Percentiles rank a stretch among this genome's conserved stretches.
These are phyloP conservation scores for Strobilomyces confusus DNA, from an alignment of 768 basidiomycete genomes.

Conservation along the genomic window DNA sequence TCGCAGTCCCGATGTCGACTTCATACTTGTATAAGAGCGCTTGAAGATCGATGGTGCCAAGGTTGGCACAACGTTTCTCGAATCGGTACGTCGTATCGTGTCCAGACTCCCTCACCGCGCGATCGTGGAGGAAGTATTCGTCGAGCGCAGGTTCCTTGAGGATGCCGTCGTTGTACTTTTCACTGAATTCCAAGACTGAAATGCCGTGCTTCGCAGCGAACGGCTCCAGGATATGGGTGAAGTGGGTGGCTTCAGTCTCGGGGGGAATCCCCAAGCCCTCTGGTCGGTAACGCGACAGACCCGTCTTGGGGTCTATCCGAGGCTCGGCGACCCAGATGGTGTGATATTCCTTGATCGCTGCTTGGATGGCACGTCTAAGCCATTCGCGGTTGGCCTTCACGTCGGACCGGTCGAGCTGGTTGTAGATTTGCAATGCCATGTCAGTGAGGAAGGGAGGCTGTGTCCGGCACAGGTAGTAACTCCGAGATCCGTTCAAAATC, in stretches of 20 bases:
- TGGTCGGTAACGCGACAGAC: constrained; percentile 91
- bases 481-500: constrained; percentile 93
- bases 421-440: constrained; percentile 97
- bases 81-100: constrained; percentile 97
- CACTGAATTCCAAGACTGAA: constrained; percentile 93
- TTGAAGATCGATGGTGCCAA: constrained; percentile 95
- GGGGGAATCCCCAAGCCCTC: constrained; percentile 95
- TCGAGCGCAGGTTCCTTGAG: constrained; percentile 86
- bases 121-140: constrained; percentile 97
- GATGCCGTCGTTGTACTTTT: constrained; percentile 85
- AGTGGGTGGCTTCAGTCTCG: constrained; percentile 97
- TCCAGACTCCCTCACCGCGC: constrained; percentile 92
- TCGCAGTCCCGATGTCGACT: constrained; percentile 96
- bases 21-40: constrained; percentile 98
- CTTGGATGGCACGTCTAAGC: constrained; percentile 94
- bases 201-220: constrained; percentile 90
- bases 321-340: constrained; percentile 95
- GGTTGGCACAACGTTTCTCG: constrained; percentile 95
- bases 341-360: constrained; percentile 99
- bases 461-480: constrained; percentile 91
- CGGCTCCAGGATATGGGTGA: constrained; percentile 95
- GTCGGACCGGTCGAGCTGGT: constrained; percentile 87
- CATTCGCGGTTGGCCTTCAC: constrained; percentile 74
- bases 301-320: constrained; percentile 90
- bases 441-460: constrained; percentile 99